These are phyloP conservation scores for Aspergillus thermomutatus DNA, from an alignment of 2,329 filamentous ascomycete genomes.

Conservation along the genomic window DNA sequence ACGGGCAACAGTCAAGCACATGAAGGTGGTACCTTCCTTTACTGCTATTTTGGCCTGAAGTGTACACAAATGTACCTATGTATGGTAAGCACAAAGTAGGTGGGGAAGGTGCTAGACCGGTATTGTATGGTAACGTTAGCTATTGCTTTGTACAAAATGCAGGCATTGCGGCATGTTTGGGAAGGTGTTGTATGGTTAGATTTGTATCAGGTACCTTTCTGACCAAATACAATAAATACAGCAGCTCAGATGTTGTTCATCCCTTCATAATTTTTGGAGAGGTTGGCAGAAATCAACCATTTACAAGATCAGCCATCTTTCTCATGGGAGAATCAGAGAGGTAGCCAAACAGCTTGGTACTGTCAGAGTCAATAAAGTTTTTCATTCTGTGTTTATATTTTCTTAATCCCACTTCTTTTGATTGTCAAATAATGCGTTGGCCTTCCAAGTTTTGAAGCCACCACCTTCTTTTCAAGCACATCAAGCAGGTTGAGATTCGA, in stretches of 20 bases:
- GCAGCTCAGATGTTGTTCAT: neutral
- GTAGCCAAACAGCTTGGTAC: neutral
- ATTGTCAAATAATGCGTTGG: neutral
- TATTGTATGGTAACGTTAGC: neutral
- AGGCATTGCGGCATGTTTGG: neutral
- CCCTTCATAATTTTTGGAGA: neutral
- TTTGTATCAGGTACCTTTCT: neutral
- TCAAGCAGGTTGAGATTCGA: neutral
- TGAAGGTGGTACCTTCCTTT: constrained; percentile 8
- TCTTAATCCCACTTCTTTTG: neutral
- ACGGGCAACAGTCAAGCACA: constrained; percentile 9
- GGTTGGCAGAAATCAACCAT: neutral
- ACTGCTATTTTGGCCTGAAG: neutral
- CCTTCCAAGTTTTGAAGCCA: neutral
- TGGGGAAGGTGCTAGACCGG: neutral
- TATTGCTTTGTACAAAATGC: neutral
- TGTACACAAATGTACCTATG: neutral
- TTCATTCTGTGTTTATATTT: neutral
- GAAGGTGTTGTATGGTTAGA: neutral
- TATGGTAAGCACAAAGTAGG: neutral
- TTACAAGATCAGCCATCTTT: neutral
- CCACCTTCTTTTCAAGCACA: neutral
- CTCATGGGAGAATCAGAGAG: neutral
- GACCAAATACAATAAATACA: neutral
- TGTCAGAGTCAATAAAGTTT: neutral